Base-by-base conservation (phyloP, 305 asterid genomes). In the Fraxinus sp. region DNA sequence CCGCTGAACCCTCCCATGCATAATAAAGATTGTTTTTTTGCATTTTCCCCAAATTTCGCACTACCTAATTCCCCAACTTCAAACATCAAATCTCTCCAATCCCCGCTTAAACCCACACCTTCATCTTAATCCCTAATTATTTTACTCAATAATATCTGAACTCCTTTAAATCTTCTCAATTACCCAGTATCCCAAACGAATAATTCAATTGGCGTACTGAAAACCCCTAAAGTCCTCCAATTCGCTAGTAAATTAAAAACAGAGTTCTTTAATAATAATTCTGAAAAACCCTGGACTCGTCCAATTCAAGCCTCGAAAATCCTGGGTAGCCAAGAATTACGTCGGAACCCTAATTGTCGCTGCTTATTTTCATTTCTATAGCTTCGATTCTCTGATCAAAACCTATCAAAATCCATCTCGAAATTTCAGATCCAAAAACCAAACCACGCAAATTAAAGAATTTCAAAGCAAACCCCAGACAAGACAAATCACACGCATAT, bases 1-100 rank as follows among this genome's bases (percentile, higher is more conserved):
- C 89, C 85, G 84, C 37, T 80, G 84, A 62, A 75, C 80, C 87
- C 87, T 85, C 89, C 89, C 89, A 89, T 70, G 90, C 91, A 89
- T 89, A 89, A 85, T 83, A 85, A 30, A 80, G 84, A 44, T 76
- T 84, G 83, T 49, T 85, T 82, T 70, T 16, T 36, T 10, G 88
- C 91, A 88, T 88, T 83, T 86, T 86, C 88, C 80, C 88, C 86
- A 79, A 82, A 80, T 78, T 62, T 24, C 30, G 78, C 80, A 28
- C 87, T 57, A 22, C 87, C 81, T 28, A 57, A 78, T 41, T 28
- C 44, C 26, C 82, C 71, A 37, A 57, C 41, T 64, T 55, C 86
- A 74, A 87, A 82, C 89, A 87, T 82, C 87, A 85, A 88, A 77
- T 39, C 76, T 28, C 41, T 81, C 37, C 66, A 78, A 26, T 37